phyloP scores from a whole-genome alignment of 2,329 filamentous ascomycete species.

The Xylaria sp. region DNA sequence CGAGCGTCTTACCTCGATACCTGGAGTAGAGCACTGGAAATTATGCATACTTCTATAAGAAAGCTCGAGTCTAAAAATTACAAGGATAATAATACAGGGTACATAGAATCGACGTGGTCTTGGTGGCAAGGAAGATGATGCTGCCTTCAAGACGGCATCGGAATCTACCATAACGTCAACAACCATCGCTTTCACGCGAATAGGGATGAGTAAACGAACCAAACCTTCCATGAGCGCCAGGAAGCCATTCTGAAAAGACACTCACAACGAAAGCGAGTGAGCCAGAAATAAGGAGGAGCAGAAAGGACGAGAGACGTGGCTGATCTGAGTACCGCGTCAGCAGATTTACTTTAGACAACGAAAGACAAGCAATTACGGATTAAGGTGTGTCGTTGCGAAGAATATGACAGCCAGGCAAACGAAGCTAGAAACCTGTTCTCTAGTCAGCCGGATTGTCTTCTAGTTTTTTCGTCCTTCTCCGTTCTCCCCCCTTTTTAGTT shows the following conservation, averaged over 20 bases:
- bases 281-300: constrained; percentile 61
- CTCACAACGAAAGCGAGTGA: constrained; percentile 55
- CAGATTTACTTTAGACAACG: not conserved
- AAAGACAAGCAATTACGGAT: constrained; percentile 52
- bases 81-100: constrained; percentile 56
- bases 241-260: constrained; percentile 58
- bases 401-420: constrained; percentile 61
- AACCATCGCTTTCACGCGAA: constrained; percentile 15
- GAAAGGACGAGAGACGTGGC: constrained; percentile 60
- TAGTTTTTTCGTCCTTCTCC: not conserved
- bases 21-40: constrained; percentile 63
- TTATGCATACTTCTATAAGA: constrained; percentile 59
- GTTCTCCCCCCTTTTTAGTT: not conserved
- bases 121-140: constrained; percentile 54
- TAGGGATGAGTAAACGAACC: constrained; percentile 43
- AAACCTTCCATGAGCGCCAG: constrained; percentile 61
- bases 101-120: constrained; percentile 61
- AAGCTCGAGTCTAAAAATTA: constrained; percentile 61
- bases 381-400: constrained; percentile 60
- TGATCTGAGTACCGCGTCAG: constrained; percentile 54
- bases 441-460: constrained; percentile 23
- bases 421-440: constrained; percentile 57
- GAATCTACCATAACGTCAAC: constrained; percentile 41
- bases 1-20: constrained; percentile 57
- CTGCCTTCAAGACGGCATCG: constrained; percentile 51